Conservation (phyloP, 768 basidiomycete species). For the Pleurotus platypus region DNA sequence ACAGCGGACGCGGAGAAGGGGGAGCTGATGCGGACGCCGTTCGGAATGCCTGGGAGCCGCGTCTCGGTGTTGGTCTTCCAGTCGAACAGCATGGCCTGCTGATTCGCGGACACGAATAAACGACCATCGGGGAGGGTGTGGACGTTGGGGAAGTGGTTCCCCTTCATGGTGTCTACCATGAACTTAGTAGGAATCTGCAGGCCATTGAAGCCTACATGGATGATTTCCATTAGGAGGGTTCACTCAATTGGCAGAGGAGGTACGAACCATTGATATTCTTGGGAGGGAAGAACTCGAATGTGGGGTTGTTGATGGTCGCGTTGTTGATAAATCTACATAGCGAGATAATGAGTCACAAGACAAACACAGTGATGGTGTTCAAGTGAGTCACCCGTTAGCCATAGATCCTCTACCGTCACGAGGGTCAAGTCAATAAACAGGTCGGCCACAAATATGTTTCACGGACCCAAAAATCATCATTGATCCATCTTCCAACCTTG, state of each 20-base stretch:
- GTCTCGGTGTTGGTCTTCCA: constrained; percentile 33
- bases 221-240: no score
- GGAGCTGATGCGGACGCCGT: constrained; percentile 38
- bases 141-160: constrained; percentile 20
- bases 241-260: no score
- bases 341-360: not conserved
- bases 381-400: not conserved
- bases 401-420: not conserved
- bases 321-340: constrained; percentile 58
- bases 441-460: not conserved
- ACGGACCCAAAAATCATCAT: not conserved
- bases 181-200: constrained; percentile 13
- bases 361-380: not conserved
- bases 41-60: constrained; percentile 37
- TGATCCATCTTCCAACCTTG: not conserved
- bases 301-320: constrained; percentile 4
- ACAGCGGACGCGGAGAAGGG: constrained; percentile 35
- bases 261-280: constrained; percentile 29
- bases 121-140: constrained; percentile 37
- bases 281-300: constrained; percentile 19
- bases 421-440: not conserved
- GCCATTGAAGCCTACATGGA: constrained; percentile 16
- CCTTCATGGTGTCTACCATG: constrained; percentile 12
- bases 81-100: constrained; percentile 38
- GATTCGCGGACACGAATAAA: constrained; percentile 40